Evolutionary conservation across 108 stramenopile genomes (phyloP).

Genomic region (Pseudonitzschia delicatissima): DNA sequence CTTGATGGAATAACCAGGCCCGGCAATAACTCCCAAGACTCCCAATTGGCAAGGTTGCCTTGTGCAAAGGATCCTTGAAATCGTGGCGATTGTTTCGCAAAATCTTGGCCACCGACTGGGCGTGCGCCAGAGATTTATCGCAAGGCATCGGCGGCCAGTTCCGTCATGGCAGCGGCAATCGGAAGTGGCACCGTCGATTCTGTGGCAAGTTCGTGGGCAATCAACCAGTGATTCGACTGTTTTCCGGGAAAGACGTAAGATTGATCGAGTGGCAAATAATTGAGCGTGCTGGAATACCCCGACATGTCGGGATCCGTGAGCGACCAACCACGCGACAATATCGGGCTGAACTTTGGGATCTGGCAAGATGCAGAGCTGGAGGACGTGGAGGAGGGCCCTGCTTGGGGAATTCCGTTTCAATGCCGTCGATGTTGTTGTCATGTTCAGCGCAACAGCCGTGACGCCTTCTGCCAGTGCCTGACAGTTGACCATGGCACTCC

Average conservation of each 20-base stretch:
- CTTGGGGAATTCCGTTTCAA: neutral
- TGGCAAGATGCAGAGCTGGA: constrained; percentile 13
- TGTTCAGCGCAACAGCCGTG: constrained; percentile 16
- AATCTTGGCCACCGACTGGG: constrained; percentile 40
- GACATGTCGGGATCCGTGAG: constrained; percentile 66
- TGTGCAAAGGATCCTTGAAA: constrained; percentile 18
- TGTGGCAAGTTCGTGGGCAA: constrained; percentile 72
- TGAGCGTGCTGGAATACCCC: constrained; percentile 36
- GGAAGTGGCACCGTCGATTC: constrained; percentile 78
- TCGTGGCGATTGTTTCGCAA: constrained; percentile 43
- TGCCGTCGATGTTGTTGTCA: neutral
- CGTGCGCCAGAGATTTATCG: constrained; percentile 50
- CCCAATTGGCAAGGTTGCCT: constrained; percentile 22
- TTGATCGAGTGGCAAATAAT: constrained; percentile 72
- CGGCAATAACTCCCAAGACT: constrained; percentile 17
- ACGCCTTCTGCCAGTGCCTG: constrained; percentile 8
- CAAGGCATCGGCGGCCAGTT: constrained; percentile 48
- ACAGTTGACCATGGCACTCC: constrained; percentile 17
- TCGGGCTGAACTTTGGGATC: constrained; percentile 53
- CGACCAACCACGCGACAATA: constrained; percentile 59
- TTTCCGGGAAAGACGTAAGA: constrained; percentile 47
- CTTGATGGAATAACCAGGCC: neutral
- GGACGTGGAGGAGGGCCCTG: neutral
- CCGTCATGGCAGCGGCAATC: constrained; percentile 58
- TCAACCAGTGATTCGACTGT: constrained; percentile 38